Evolutionary conservation across 768 basidiomycete species (phyloP), one percentile per base, ranked within the genome.

Genomic region (Xerocomellus dryophilus): DNA sequence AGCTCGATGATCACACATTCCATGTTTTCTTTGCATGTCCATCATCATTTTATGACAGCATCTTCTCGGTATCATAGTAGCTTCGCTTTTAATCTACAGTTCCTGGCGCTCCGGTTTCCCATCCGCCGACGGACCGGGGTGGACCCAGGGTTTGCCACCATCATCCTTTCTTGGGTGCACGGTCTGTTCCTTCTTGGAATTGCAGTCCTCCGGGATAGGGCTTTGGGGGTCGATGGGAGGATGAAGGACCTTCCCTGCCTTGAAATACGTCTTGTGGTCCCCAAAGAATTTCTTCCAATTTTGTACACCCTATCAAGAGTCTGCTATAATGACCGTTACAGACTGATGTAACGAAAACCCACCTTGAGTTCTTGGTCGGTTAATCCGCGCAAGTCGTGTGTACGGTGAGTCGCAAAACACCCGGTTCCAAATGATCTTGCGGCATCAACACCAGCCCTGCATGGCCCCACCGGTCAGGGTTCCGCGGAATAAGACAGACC

Each of bases 281-380:
- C 76, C 71, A 64, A 94, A 98, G 76, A 95, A 98, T 27, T 80
- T 76, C 73, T 93, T 95, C 95, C 95, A 98, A 60, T 94, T 85
- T 43, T 81, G 70, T 18, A 97, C 73, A 56, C 89, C 75, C 92
- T 96, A 51, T 47, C 40, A 39, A 34, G 39, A 32, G 18, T 53
- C 43, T 47, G 43, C 23, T 5, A 39, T 35, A 25, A 36, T 39
- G 10, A 35, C 34, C 4, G 15, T 41, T 10, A 25, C 31, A 36
- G 18, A 50, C 44, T n/a, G 39, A 52, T 47, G 23, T 11, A 20
- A 47, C 5, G 32, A 17, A 39, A 49, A 74, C 83, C 63, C 68
- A 90, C 95, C 66, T 76, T 70, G 57, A 88, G 68, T 72, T 98
- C 91, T 54, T 74, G 70, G 47, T 86, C 83, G 34, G 76, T 78